Evolutionary conservation across 441 rosid genomes (phyloP), one percentile per base, ranked within the genome.

Genomic region (Adansonia gregorii): DNA sequence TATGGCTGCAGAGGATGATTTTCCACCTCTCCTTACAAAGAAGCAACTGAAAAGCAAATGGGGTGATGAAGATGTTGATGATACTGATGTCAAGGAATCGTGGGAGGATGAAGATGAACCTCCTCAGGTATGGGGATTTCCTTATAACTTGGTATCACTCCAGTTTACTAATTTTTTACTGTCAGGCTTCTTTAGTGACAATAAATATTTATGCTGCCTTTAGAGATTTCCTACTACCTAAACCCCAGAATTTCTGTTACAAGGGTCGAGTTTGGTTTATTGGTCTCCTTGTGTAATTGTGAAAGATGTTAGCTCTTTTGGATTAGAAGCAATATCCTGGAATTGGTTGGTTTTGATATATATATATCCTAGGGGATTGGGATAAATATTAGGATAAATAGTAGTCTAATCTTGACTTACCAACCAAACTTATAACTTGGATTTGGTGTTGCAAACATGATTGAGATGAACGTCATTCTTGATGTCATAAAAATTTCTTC

Each of bases 21-120:
- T 60, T 60, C 66, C 66, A 5, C 41, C 66, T 24, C 22, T 27
- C n/a, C 66, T 3, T 60, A 11, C 66, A 60, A 60, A 60, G 41
- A 41, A 1, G 39, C 14, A 19, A 60, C 41, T 27, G 10, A 24
- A 60, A 60, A 60, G 66, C 41, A 60, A 24, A 60, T 60, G 43
- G 41, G 66, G 11, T 11, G 66, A 5, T 60, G 39, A 60, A 60
- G 66, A 60, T 60, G 27, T 24, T 60, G 17, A 60, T 60, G 66
- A 60, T 27, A 24, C 17, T 31, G n/a, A 60, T 60, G 7, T 60
- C 8, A 60, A 60, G 41, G 66, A 60, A 60, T 60, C 66, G 11
- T 60, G 66, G 41, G 66, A 60, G 41, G 66, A 60, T 11, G 41
- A 60, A 3, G 41, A 24, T 11, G 66, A 60, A 24, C 66, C 8